phyloP scores from a whole-genome alignment of 1,139 yeast genomes.

The Kodamaea sp. region DNA sequence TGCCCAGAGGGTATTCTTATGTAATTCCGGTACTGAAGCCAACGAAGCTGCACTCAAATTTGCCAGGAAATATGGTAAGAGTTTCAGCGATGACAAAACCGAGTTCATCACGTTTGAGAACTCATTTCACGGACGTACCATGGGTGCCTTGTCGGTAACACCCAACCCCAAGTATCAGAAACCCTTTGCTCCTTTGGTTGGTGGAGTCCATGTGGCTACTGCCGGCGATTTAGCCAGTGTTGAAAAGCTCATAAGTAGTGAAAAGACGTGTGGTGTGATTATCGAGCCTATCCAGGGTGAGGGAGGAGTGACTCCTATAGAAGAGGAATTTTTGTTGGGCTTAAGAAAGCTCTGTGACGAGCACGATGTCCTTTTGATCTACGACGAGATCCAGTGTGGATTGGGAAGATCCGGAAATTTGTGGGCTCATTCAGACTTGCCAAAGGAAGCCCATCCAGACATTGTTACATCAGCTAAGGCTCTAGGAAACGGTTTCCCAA shows the following conservation, averaged over 20 bases:
- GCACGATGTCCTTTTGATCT: constrained; percentile 75
- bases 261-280: constrained; percentile 86
- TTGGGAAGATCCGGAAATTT: constrained; percentile 88
- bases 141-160: constrained; percentile 92
- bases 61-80: constrained; percentile 82
- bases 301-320: constrained; percentile 83
- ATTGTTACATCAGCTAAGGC: constrained; percentile 94
- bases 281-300: constrained; percentile 98
- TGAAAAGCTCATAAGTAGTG: constrained; percentile 54
- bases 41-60: constrained; percentile 97
- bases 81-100: constrained; percentile 53
- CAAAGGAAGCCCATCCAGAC: constrained; percentile 84
- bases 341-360: constrained; percentile 69
- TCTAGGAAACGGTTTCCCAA: constrained; percentile 96
- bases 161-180: constrained; percentile 89
- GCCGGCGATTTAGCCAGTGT: constrained; percentile 63
- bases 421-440: constrained; percentile 86
- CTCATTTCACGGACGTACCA: constrained; percentile 92
- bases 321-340: constrained; percentile 61
- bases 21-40: constrained; percentile 96
- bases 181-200: constrained; percentile 87
- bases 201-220: constrained; percentile 72
- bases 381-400: constrained; percentile 97
- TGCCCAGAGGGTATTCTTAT: constrained; percentile 82
- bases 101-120: constrained; percentile 84